Percentiles rank a stretch among this genome's conserved stretches.
These are phyloP conservation scores for Harrya chromipes DNA, from an alignment of 768 basidiomycete genomes.

Conservation along the genomic window DNA sequence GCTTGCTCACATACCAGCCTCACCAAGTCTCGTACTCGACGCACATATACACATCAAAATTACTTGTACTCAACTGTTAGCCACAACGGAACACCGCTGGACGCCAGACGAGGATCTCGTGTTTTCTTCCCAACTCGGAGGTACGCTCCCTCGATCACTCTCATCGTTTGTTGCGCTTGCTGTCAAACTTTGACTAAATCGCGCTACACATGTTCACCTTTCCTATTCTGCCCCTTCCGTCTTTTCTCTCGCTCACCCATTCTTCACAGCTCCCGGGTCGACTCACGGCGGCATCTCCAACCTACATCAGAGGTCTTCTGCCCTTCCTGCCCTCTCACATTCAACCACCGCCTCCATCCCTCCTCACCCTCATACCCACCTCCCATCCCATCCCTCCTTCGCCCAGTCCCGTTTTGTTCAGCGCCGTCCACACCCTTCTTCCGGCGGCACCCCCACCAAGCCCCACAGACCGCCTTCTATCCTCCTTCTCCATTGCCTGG, in stretches of 20 bases:
- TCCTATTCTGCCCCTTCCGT: background rate
- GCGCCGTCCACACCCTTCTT: background rate
- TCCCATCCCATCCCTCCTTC: no score
- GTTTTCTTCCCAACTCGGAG: conserved; percentile 20
- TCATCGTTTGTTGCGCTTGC: conserved; percentile 4
- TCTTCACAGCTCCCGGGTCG: conserved; percentile 8
- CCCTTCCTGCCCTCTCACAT: background rate
- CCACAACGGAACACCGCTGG: conserved; percentile 27
- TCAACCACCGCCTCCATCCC: background rate
- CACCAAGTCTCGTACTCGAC: no score
- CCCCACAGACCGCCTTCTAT: background rate
- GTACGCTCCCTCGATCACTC: conserved; percentile 22
- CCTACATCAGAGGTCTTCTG: background rate
- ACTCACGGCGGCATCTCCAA: background rate
- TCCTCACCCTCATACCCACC: conserved; percentile 1
- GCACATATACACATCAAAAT: conserved; percentile 1
- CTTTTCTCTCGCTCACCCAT: conserved; percentile 5
- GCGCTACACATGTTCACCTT: background rate
- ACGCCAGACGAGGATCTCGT: conserved; percentile 11
- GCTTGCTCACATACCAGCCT: conserved; percentile 1
- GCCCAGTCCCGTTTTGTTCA: conserved; percentile 1
- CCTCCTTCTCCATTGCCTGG: conserved; percentile 46
- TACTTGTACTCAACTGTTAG: background rate
- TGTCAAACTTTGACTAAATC: conserved; percentile 14
- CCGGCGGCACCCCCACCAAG: background rate